phyloP scores from a whole-genome alignment of 768 basidiomycete genomes.

The Podaxis sp. region DNA sequence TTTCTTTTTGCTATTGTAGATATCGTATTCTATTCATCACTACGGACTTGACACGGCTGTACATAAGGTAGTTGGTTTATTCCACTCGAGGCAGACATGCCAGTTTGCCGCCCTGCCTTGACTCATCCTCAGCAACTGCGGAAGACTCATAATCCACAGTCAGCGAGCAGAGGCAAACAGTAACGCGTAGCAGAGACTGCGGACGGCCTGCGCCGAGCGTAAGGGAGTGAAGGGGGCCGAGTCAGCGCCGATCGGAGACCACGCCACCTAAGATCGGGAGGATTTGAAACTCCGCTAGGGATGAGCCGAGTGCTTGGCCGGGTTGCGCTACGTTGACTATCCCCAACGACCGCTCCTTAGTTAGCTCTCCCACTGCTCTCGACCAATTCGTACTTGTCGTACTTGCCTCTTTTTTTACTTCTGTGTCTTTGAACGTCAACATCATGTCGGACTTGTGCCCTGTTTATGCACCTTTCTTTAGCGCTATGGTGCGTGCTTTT shows the following conservation, averaged over 20 bases:
- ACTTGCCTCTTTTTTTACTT: background rate
- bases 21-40: background rate
- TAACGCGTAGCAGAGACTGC: background rate
- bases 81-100: background rate
- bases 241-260: background rate
- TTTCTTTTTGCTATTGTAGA: background rate
- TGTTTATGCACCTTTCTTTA: slow-evolving; percentile 98
- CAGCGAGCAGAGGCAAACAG: background rate
- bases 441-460: slow-evolving; percentile 81
- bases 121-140: background rate
- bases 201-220: background rate
- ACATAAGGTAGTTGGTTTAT: background rate
- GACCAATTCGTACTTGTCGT: background rate
- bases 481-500: slow-evolving; percentile 74
- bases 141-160: background rate
- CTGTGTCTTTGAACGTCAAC: slow-evolving; percentile 11
- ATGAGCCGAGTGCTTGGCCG: background rate
- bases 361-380: background rate
- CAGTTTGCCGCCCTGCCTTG: background rate
- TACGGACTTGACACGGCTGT: background rate
- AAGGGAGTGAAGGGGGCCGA: background rate
- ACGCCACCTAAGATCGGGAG: background rate
- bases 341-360: slow-evolving; percentile 3
- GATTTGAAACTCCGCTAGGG: slow-evolving; percentile 13
- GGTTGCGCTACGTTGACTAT: slow-evolving; percentile 3